Evolutionary conservation across 108 stramenopile species (phyloP).

Genomic region (Skeletonema tropicum): DNA sequence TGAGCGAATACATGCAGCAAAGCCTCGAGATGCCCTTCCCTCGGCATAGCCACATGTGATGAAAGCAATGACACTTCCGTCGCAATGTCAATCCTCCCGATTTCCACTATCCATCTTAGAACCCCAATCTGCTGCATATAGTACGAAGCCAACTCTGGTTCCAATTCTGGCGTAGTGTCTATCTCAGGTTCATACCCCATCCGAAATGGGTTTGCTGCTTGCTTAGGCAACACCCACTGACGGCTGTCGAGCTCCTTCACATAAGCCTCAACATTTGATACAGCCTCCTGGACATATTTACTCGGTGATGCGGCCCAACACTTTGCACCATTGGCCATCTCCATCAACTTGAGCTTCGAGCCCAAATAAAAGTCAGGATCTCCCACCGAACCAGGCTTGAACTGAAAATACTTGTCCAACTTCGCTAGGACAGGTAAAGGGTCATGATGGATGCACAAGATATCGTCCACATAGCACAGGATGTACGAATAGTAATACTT

Average conservation of each 20-base stretch:
- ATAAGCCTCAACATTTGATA: constrained; percentile 2
- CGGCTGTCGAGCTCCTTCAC: not conserved
- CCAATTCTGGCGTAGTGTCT: constrained; percentile 13
- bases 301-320: constrained; percentile 4
- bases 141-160: not conserved
- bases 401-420: constrained; percentile 6
- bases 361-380: constrained; percentile 6
- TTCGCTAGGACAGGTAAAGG: constrained; percentile 4
- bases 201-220: constrained; percentile 9
- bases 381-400: constrained; percentile 8
- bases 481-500: constrained; percentile 44
- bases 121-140: constrained; percentile 24
- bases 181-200: constrained; percentile 31
- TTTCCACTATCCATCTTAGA: constrained; percentile 42
- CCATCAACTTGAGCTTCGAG: not conserved
- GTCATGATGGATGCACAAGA: constrained; percentile 19
- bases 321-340: not conserved
- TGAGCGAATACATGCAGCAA: constrained; percentile 16
- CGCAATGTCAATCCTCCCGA: constrained; percentile 37
- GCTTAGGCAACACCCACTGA: not conserved
- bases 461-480: constrained; percentile 22
- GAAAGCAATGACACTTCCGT: constrained; percentile 41
- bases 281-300: constrained; percentile 14
- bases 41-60: constrained; percentile 19
- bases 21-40: constrained; percentile 48